Conservation (phyloP, 768 basidiomycete genomes). For the Xanthoconium purpureum region DNA sequence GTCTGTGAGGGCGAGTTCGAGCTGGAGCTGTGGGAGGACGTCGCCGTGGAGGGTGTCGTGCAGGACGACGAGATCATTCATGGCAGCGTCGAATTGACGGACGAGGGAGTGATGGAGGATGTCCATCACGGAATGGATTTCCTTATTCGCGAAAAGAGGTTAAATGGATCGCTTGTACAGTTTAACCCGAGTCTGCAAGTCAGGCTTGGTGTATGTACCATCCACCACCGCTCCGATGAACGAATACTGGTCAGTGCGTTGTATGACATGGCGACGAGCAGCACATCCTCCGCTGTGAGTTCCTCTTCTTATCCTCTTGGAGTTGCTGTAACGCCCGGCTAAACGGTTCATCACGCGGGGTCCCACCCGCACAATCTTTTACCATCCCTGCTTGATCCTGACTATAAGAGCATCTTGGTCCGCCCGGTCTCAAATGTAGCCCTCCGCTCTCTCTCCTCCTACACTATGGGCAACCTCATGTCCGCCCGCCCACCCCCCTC, state of each 20-base stretch:
- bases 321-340: neutral
- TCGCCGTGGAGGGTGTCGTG: slow-evolving; percentile 52
- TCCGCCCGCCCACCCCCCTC: neutral
- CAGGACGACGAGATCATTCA: slow-evolving; percentile 44
- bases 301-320: no score
- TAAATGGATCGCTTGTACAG: neutral
- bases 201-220: no score
- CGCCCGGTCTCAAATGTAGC: no score
- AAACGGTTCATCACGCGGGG: neutral
- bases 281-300: no score
- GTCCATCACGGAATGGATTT: neutral
- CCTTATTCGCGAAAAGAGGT: no score
- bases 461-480: neutral
- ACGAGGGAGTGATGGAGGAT: slow-evolving; percentile 46
- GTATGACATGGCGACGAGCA: no score
- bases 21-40: slow-evolving; percentile 56
- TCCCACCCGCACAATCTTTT: neutral
- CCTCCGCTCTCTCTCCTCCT: neutral
- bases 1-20: slow-evolving; percentile 53
- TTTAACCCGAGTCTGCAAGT: neutral
- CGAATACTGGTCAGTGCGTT: no score
- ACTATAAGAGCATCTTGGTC: neutral
- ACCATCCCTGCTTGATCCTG: neutral
- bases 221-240: no score
- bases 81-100: slow-evolving; percentile 48